Percentiles rank a stretch among this genome's conserved stretches.
phyloP scores from a whole-genome alignment of 2,329 filamentous ascomycete genomes.

The Colletotrichum phormii region DNA sequence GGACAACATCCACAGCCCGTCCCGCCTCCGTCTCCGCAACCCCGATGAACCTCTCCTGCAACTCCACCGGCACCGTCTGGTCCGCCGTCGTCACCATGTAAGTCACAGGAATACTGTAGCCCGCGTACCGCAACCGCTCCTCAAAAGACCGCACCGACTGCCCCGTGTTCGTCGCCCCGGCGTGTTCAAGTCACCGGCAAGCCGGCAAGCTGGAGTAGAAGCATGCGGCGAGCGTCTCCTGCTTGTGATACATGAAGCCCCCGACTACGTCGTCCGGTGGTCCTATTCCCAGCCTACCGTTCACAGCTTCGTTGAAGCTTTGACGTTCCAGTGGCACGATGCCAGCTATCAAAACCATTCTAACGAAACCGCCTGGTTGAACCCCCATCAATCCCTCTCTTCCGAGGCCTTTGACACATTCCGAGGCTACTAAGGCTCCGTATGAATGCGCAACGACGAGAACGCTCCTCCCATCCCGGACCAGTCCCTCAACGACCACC shows the following conservation, averaged over 20 bases:
- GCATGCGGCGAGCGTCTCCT: background rate
- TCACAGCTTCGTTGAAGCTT: background rate
- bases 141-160: background rate
- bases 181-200: too few relatives aligned
- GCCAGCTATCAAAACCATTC: constrained; percentile 22
- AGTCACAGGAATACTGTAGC: constrained; percentile 2
- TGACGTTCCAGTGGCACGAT: constrained; percentile 17
- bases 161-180: too few relatives aligned
- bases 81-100: constrained; percentile 1
- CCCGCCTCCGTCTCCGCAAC: constrained; percentile 18
- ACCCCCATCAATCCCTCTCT: background rate
- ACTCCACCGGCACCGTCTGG: background rate
- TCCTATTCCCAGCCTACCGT: background rate
- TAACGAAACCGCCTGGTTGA: background rate
- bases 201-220: background rate
- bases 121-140: background rate
- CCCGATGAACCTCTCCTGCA: constrained; percentile 11
- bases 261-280: background rate
- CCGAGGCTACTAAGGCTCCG: too few relatives aligned
- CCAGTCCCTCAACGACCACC: too few relatives aligned
- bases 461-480: too few relatives aligned
- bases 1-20: constrained; percentile 11
- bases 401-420: background rate
- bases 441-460: too few relatives aligned
- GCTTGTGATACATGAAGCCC: background rate